Evolutionary conservation across 306 rosid genomes (phyloP).

Genomic region (Geum urbanum): DNA sequence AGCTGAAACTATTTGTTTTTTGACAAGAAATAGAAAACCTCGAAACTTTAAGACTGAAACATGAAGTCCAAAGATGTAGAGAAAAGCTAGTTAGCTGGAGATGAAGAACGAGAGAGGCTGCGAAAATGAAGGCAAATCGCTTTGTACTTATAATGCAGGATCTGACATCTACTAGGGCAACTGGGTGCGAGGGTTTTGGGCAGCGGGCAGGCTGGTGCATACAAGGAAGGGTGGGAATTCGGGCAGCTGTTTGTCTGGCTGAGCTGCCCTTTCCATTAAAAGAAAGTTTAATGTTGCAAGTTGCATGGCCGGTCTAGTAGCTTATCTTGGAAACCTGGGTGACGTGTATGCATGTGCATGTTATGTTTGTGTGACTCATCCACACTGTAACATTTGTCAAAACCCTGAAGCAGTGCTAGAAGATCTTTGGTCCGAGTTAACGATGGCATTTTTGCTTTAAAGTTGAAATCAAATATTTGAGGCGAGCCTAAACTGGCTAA

Average conservation of each 20-base stretch:
- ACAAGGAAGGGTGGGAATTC: neutral
- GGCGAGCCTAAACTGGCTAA: too few species aligned
- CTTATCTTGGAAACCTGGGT: neutral
- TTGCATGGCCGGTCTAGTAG: conserved; percentile 10
- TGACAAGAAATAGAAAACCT: too few species aligned
- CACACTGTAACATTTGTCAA: neutral
- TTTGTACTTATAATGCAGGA: conserved; percentile 24
- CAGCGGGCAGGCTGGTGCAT: conserved; percentile 27
- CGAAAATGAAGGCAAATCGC: neutral
- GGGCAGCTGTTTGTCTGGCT: neutral
- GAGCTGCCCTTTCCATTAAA: conserved; percentile 26
- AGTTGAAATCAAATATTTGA: too few species aligned
- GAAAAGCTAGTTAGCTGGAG: neutral
- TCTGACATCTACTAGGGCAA: conserved; percentile 28
- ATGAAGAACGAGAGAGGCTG: neutral
- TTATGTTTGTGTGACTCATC: neutral
- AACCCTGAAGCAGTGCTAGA: neutral
- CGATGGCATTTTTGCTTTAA: too few species aligned
- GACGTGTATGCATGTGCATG: conserved; percentile 3
- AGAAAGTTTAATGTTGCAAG: conserved; percentile 19
- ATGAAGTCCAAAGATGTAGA: neutral
- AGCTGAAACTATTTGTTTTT: too few species aligned
- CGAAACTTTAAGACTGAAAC: neutral
- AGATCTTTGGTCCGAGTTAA: too few species aligned
- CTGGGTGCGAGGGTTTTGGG: conserved; percentile 29